Conservation (phyloP, 257 asterid genomes). For the Rubia yunnanensis region DNA sequence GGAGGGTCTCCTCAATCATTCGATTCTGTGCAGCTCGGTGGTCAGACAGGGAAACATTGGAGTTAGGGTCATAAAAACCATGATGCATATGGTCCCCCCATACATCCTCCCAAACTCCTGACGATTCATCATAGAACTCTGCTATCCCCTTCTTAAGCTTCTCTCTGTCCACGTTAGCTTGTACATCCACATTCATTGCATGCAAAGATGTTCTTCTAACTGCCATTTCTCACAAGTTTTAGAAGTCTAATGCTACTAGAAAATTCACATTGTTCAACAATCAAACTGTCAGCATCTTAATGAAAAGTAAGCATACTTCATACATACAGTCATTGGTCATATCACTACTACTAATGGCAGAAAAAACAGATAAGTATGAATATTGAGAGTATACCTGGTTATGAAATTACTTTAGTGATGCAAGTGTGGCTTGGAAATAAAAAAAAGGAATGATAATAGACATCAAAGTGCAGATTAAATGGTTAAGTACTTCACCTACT, state of each 20-base stretch:
- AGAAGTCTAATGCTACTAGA: not conserved
- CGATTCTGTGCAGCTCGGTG: slow-evolving; percentile 93
- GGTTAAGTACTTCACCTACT: too few relatives aligned
- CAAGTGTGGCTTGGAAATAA: not conserved
- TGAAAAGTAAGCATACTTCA: not conserved
- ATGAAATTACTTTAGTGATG: not conserved
- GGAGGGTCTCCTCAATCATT: slow-evolving; percentile 81
- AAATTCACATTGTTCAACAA: too few relatives aligned
- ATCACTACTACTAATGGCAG: not conserved
- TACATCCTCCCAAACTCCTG: slow-evolving; percentile 77
- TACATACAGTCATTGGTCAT: not conserved
- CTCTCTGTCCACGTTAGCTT: slow-evolving; percentile 10
- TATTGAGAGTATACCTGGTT: not conserved
- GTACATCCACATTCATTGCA: not conserved
- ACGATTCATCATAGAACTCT: slow-evolving; percentile 84
- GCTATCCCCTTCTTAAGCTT: slow-evolving; percentile 75
- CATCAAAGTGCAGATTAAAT: too few relatives aligned
- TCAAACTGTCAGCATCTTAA: not conserved
- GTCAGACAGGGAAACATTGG: slow-evolving; percentile 51
- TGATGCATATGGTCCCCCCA: slow-evolving; percentile 99
- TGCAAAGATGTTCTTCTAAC: not conserved
- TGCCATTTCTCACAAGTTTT: not conserved
- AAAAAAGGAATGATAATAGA: too few relatives aligned
- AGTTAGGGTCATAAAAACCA: slow-evolving; percentile 57
- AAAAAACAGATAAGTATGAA: not conserved